Conservation (phyloP, 768 basidiomycete genomes). For the Arthromyces matolae region DNA sequence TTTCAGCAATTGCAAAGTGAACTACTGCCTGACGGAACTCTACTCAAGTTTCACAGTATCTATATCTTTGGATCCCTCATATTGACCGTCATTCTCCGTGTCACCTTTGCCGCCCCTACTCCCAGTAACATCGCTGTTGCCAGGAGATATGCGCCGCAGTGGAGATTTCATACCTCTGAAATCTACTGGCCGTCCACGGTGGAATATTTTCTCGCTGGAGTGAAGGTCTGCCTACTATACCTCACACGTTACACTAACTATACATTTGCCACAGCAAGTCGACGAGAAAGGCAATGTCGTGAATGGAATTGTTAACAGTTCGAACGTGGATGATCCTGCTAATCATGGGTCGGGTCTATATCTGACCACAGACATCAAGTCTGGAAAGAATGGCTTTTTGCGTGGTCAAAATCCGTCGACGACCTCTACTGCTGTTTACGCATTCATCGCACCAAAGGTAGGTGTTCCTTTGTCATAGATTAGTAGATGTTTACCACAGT, state of each 20-base stretch:
- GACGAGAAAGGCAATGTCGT: conserved; percentile 14
- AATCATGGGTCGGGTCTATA: conserved; percentile 12
- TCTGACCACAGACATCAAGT: conserved; percentile 11
- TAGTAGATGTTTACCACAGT: no score
- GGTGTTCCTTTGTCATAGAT: no score
- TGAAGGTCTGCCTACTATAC: conserved; percentile 11
- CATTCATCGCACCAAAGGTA: conserved; percentile 18
- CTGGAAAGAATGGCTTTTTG: conserved; percentile 14
- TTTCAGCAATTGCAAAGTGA: no score
- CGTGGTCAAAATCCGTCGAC: conserved; percentile 18
- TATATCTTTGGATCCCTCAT: conserved; percentile 5
- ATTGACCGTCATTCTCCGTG: conserved; percentile 3
- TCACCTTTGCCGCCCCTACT: conserved; percentile 11
- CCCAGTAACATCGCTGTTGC: conserved; percentile 14
- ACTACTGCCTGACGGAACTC: background rate
- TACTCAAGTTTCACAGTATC: background rate
- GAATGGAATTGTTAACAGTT: conserved; percentile 4
- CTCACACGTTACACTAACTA: background rate
- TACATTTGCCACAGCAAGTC: conserved; percentile 5
- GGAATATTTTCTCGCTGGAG: conserved; percentile 15
- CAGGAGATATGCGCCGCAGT: conserved; percentile 17
- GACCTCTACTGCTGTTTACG: conserved; percentile 10
- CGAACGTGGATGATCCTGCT: conserved; percentile 9
- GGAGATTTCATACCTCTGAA: conserved; percentile 15
- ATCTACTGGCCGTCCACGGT: conserved; percentile 17